These are phyloP conservation scores for Theileria orientalis DNA, from an alignment of 169 alveolate genomes.

Conservation along the genomic window DNA sequence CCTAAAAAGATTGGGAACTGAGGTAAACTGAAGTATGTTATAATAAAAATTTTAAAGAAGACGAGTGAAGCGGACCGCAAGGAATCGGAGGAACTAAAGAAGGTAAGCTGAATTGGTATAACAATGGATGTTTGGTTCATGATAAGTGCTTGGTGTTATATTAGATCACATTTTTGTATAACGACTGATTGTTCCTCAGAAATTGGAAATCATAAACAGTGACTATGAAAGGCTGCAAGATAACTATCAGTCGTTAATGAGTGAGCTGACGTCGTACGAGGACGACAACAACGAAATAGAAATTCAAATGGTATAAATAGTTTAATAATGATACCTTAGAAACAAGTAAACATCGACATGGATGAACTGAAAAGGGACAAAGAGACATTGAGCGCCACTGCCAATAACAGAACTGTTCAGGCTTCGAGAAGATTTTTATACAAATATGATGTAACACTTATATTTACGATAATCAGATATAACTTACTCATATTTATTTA, in stretches of 20 bases:
- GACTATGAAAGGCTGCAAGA: conserved; percentile 39
- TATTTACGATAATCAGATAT: background rate
- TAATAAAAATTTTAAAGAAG: too few relatives aligned
- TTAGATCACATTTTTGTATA: too few relatives aligned
- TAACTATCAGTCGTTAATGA: conserved; percentile 1
- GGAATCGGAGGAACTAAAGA: background rate
- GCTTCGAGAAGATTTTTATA: conserved; percentile 12
- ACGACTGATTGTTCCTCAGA: too few relatives aligned
- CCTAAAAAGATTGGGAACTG: conserved; percentile 43
- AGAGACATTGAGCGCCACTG: conserved; percentile 6
- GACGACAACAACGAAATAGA: conserved; percentile 26
- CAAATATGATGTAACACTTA: conserved; percentile 30
- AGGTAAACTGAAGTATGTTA: background rate
- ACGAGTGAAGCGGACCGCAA: too few relatives aligned
- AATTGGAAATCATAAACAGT: conserved; percentile 17
- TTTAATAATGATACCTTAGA: background rate
- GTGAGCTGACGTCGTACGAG: conserved; percentile 25
- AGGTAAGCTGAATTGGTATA: background rate
- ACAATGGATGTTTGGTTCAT: background rate
- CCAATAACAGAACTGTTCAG: background rate
- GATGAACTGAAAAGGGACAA: conserved; percentile 56
- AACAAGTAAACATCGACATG: conserved; percentile 20
- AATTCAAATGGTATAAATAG: conserved; percentile 19
- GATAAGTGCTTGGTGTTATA: too few relatives aligned
- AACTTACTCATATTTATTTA: background rate